phyloP scores from a whole-genome alignment of 176 grass and related monocot genomes.

The Avena insularis region DNA sequence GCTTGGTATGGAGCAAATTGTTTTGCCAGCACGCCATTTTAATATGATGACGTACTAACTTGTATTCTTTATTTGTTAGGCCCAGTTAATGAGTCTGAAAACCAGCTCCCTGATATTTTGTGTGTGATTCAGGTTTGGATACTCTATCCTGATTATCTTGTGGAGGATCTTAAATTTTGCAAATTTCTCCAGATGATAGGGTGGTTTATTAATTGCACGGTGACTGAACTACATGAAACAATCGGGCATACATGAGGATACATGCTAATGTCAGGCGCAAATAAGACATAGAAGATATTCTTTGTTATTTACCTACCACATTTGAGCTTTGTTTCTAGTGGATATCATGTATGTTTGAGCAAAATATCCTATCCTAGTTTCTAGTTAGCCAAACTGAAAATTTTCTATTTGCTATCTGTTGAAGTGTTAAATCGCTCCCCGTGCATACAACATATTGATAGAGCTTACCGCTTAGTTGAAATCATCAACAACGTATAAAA shows the following conservation, averaged over 20 bases:
- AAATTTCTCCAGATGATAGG: neutral
- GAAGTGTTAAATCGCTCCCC: neutral
- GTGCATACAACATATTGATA: neutral
- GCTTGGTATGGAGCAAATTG: constrained; percentile 67
- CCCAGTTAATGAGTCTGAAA: constrained; percentile 88
- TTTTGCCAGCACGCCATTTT: neutral
- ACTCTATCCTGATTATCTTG: constrained; percentile 29
- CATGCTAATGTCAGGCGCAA: constrained; percentile 19
- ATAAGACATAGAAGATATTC: neutral
- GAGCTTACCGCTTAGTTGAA: neutral
- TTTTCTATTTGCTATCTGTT: neutral
- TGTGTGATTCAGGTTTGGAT: constrained; percentile 84
- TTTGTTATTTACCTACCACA: neutral
- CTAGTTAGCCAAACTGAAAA: neutral
- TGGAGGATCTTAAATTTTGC: constrained; percentile 11
- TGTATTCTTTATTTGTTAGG: constrained; percentile 54
- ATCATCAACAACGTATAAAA: neutral
- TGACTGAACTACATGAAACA: constrained; percentile 8
- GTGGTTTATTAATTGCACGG: constrained; percentile 4
- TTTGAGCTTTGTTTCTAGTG: neutral
- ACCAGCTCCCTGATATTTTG: constrained; percentile 91
- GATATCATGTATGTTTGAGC: neutral
- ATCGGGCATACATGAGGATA: neutral
- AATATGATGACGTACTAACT: constrained; percentile 23
- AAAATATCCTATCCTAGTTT: constrained; percentile 13